phyloP scores from a whole-genome alignment of 176 grass and related monocot genomes.

The Tillandsia leiboldiana region DNA sequence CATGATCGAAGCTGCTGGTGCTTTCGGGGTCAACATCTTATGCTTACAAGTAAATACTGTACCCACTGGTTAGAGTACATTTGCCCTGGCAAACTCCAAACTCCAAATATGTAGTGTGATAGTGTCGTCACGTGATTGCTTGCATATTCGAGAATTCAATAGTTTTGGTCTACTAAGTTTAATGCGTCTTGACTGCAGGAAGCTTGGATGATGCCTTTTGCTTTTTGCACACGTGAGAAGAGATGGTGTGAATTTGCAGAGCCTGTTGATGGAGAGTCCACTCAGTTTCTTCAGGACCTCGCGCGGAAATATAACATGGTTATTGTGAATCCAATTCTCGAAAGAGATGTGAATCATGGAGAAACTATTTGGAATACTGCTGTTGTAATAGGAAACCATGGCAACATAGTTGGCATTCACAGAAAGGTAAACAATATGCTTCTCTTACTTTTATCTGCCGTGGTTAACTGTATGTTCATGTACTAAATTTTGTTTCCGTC shows the following conservation, averaged over 20 bases:
- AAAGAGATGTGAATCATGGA: conserved; percentile 93
- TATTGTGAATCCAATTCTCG: conserved; percentile 81
- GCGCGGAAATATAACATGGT: conserved; percentile 93
- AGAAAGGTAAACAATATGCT: conserved; percentile 44
- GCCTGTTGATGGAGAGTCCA: conserved; percentile 72
- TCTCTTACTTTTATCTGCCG: not conserved
- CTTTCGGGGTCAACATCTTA: conserved; percentile 83
- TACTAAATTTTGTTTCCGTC: not conserved
- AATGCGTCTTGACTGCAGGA: conserved; percentile 45
- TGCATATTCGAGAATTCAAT: no score
- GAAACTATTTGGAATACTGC: conserved; percentile 92
- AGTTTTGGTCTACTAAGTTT: not conserved
- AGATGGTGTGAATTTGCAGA: conserved; percentile 98
- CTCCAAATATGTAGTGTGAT: no score
- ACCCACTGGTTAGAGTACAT: not conserved
- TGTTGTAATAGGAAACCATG: conserved; percentile 91
- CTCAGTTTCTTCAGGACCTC: conserved; percentile 81
- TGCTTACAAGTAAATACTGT: conserved; percentile 68
- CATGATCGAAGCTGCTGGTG: conserved; percentile 79
- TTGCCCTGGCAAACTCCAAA: no score
- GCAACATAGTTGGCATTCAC: conserved; percentile 91
- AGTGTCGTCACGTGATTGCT: not conserved
- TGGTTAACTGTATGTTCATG: not conserved
- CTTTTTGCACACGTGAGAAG: conserved; percentile 96
- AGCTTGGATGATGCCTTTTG: conserved; percentile 99